Conservation (phyloP, 345 rosid genomes). For the Camelina sativa region DNA sequence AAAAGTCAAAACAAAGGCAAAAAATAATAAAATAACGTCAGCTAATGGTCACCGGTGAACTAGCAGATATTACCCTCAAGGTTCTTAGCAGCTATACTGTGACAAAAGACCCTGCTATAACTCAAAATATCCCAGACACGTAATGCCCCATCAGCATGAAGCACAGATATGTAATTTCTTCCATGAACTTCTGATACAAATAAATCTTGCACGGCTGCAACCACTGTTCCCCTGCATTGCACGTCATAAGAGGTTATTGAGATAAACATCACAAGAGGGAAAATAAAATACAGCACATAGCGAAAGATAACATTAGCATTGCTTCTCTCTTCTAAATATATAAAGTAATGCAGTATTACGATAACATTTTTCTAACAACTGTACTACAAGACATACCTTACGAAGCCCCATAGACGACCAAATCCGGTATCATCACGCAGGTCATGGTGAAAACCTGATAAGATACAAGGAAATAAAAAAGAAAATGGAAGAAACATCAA, state of each 20-base stretch:
- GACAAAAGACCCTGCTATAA: constrained; percentile 61
- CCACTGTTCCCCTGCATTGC: constrained; percentile 68
- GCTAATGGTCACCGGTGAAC: background rate
- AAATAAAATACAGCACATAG: background rate
- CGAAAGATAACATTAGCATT: constrained; percentile 4
- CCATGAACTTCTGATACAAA: constrained; percentile 57
- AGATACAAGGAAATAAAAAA: constrained; percentile 14
- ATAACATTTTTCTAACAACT: constrained; percentile 17
- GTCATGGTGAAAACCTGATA: constrained; percentile 66
- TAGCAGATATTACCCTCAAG: constrained; percentile 59
- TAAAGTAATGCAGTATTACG: background rate
- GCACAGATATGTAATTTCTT: constrained; percentile 55
- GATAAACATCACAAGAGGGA: background rate
- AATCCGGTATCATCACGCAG: constrained; percentile 81
- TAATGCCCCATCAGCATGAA: constrained; percentile 74
- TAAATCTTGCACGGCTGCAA: constrained; percentile 72
- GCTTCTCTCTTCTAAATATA: constrained; percentile 5
- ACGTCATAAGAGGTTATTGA: constrained; percentile 10
- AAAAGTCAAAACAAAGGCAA: constrained; percentile 21
- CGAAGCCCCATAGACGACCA: constrained; percentile 80
- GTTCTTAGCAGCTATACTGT: constrained; percentile 52
- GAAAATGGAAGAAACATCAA: constrained; percentile 10
- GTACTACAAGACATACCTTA: constrained; percentile 55
- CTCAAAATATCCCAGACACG: constrained; percentile 72
- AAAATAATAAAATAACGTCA: background rate